These are phyloP conservation scores for Acanthochlamys bracteata DNA, from an alignment of 106 monocot genomes.

Conservation along the genomic window DNA sequence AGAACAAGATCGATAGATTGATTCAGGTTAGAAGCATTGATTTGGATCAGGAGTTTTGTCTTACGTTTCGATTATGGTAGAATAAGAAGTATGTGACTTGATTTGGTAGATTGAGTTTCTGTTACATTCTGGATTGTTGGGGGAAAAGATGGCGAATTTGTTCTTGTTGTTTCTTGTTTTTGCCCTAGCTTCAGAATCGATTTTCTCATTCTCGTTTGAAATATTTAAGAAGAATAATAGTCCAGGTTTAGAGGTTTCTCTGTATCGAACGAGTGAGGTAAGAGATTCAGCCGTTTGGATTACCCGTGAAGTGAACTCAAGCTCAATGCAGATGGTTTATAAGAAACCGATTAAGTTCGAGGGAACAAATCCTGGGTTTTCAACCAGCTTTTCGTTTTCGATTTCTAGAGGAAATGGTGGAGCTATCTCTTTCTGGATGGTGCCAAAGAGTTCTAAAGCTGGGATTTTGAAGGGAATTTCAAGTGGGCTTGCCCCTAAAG, in stretches of 20 bases:
- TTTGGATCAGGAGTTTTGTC: too few species aligned
- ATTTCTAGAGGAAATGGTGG: slow-evolving; percentile 1
- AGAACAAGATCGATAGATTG: too few species aligned
- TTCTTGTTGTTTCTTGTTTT: too few species aligned
- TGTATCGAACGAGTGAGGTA: slow-evolving; percentile 42
- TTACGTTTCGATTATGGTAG: too few species aligned
- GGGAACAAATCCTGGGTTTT: slow-evolving; percentile 50
- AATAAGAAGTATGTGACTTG: too few species aligned
- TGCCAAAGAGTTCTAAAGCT: slow-evolving; percentile 10
- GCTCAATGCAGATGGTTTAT: slow-evolving; percentile 30
- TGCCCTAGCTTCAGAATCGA: slow-evolving; percentile 3
- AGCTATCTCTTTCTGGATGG: slow-evolving; percentile 46
- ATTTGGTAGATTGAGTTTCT: too few species aligned
- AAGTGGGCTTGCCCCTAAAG: slow-evolving; percentile 15
- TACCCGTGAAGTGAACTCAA: slow-evolving; percentile 1
- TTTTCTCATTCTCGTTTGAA: slow-evolving; percentile 47
- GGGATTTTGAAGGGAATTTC: slow-evolving; percentile 1
- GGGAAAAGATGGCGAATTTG: too few species aligned
- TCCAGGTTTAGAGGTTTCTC: slow-evolving; percentile 23
- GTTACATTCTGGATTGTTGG: too few species aligned
- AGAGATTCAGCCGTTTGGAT: slow-evolving; percentile 26
- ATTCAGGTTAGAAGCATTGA: too few species aligned
- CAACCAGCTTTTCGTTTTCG: slow-evolving; percentile 68
- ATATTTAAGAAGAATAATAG: slow-evolving; percentile 19
- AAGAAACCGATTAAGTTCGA: slow-evolving; percentile 29